phyloP scores from a whole-genome alignment of 129 eudicot genomes.

The Centella asiatica region DNA sequence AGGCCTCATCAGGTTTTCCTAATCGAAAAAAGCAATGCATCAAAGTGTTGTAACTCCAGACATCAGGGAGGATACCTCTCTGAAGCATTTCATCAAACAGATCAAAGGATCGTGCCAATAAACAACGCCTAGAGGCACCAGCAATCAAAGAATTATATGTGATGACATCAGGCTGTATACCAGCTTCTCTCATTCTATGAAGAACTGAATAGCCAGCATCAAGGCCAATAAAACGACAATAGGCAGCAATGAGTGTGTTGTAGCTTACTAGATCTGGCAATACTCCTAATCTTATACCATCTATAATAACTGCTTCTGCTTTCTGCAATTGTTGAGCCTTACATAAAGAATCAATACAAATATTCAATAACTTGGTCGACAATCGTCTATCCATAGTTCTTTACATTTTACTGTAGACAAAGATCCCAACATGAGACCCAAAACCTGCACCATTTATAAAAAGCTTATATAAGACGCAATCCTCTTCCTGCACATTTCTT shows the following conservation, averaged over 20 bases:
- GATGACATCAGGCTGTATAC: not conserved
- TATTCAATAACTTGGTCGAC: slow-evolving; percentile 5
- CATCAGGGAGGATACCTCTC: slow-evolving; percentile 1
- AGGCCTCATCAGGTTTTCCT: slow-evolving; percentile 7
- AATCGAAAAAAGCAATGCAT: slow-evolving; percentile 6
- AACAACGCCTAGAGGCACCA: slow-evolving; percentile 3
- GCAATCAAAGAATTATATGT: not conserved
- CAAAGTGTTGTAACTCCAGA: slow-evolving; percentile 6
- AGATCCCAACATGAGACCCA: not conserved
- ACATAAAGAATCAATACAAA: slow-evolving; percentile 7
- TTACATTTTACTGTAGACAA: not conserved
- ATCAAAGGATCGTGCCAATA: not conserved
- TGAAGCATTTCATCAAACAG: slow-evolving; percentile 10
- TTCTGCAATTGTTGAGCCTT: slow-evolving; percentile 9
- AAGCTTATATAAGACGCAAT: too few relatives aligned
- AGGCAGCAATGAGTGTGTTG: slow-evolving; percentile 6
- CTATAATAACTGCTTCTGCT: slow-evolving; percentile 2
- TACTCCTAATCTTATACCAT: slow-evolving; percentile 4
- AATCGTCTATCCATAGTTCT: not conserved
- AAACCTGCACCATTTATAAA: too few relatives aligned
- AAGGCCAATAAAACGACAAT: slow-evolving; percentile 5
- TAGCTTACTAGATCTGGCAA: slow-evolving; percentile 1
- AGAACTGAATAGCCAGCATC: slow-evolving; percentile 6
- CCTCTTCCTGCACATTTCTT: too few relatives aligned
- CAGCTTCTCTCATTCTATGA: slow-evolving; percentile 4